Base-by-base conservation (phyloP, 2,329 filamentous ascomycete species). In the Pseudogymnoascus sp. region DNA sequence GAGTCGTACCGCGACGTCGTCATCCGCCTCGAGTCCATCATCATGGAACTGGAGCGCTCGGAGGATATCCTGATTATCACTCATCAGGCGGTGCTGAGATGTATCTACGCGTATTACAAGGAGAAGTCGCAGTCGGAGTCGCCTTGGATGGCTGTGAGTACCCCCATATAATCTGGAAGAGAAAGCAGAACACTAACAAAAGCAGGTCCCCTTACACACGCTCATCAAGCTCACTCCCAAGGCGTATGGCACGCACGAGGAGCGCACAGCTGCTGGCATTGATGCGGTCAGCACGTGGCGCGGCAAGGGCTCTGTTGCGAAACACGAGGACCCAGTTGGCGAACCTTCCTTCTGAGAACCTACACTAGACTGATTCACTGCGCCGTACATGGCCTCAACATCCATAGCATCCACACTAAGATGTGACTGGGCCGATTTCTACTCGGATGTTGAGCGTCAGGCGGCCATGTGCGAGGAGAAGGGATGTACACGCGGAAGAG, bases 21-120 rank as follows among this genome's bases (percentile, higher is more conserved):
- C 42, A 97, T 97, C 71, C 91, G 95, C 0, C 86, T 99, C 0
- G 95, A 99, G 74, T 95, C 95, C 66, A 99, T 99, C 77, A 99
- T 99, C 78, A 99, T 99, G 95, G 95, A 99, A 75, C 82, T 99
- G 61, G 95, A 99, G 77, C 86, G 95, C 66, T 91, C 88, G 69
- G 95, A 97, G 76, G 96, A 99, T 73, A 96, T 99, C 68, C 86
- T 99, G 65, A 97, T 99, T 70, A 92, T 99, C 66, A 97, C 95
- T 3, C 95, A 99, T 75, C 95, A 99, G 78, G 95, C 95, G 13
- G 93, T 99, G 35, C 81, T 99, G 66, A 87, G 95, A 65, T 99
- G 95, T 80, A 96, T 99, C 71, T 99, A 97, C 73, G 91, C 95
- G 31, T 99, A 99, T 77, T 99, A 97, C 76, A 96, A 97, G 89